These are phyloP conservation scores for Hericium coralloides DNA, from an alignment of 768 basidiomycete species.

Conservation along the genomic window DNA sequence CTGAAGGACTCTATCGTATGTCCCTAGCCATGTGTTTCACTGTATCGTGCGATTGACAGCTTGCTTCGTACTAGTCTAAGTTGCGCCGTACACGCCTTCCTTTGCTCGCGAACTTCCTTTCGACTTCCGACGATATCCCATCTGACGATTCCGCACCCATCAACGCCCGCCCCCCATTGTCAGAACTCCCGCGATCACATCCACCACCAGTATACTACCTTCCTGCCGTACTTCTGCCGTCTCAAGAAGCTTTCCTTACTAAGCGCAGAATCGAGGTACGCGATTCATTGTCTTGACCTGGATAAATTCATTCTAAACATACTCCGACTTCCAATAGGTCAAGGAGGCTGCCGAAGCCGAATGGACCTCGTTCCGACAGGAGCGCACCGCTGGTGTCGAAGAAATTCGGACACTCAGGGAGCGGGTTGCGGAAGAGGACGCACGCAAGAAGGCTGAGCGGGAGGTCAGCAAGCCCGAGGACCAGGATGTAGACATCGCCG, in stretches of 20 bases:
- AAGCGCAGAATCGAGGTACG: conserved; percentile 56
- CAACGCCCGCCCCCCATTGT: conserved; percentile 27
- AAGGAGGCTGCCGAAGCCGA: conserved; percentile 56
- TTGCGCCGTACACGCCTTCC: conserved; percentile 66
- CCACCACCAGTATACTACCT: conserved; percentile 75
- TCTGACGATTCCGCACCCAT: conserved; percentile 22
- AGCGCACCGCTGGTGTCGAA: conserved; percentile 46
- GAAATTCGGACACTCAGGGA: conserved; percentile 56
- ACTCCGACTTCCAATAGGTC: conserved; percentile 32
- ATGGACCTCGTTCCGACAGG: conserved; percentile 55
- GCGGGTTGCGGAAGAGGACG: conserved; percentile 60
- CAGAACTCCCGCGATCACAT: conserved; percentile 49
- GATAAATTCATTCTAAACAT: neutral
- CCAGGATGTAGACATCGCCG: conserved; percentile 17
- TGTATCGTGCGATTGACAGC: neutral
- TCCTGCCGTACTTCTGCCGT: conserved; percentile 55
- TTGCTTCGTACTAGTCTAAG: conserved; percentile 44
- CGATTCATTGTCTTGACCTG: neutral
- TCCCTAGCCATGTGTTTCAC: conserved; percentile 6
- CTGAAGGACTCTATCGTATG: conserved; percentile 75
- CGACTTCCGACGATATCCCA: conserved; percentile 63
- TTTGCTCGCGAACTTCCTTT: conserved; percentile 62
- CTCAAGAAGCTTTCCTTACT: conserved; percentile 60
- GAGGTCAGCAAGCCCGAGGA: conserved; percentile 29
- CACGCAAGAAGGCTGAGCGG: conserved; percentile 32